phyloP scores from a whole-genome alignment of 495 filamentous ascomycete genomes.

The Neurospora sp. region DNA sequence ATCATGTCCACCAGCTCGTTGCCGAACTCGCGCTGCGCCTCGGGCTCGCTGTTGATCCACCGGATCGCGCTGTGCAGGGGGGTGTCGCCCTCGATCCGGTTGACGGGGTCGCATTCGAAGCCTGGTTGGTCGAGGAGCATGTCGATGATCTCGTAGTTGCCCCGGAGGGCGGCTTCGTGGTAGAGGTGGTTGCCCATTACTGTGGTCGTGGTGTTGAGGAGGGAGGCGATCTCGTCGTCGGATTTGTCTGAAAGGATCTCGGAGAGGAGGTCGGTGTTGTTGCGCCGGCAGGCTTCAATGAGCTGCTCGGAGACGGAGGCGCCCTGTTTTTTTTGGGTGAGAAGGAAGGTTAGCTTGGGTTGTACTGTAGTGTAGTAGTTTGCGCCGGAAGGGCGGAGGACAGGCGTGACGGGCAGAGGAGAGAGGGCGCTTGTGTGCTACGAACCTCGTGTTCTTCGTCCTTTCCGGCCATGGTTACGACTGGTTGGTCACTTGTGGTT shows the following conservation, averaged over 20 bases:
- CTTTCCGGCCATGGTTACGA: conserved; percentile 27
- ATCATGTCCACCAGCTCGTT: conserved; percentile 73
- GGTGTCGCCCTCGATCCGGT: conserved; percentile 73
- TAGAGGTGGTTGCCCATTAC: conserved; percentile 78
- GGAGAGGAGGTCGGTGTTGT: conserved; percentile 76
- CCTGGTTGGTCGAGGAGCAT: conserved; percentile 84
- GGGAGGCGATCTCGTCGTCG: conserved; percentile 46
- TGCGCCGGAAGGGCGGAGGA: too few species aligned
- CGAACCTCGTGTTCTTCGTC: conserved; percentile 36
- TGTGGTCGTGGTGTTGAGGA: conserved; percentile 77
- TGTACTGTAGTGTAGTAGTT: not conserved
- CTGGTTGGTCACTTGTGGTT: conserved; percentile 10
- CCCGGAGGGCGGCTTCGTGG: conserved; percentile 77
- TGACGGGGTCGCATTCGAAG: conserved; percentile 87
- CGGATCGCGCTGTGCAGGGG: conserved; percentile 82
- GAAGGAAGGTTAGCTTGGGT: not conserved
- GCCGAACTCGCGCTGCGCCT: conserved; percentile 52
- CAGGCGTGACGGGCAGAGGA: not conserved
- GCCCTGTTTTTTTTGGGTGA: conserved; percentile 43
- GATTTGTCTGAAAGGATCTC: conserved; percentile 36
- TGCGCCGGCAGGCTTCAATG: conserved; percentile 85
- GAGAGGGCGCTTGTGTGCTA: not conserved
- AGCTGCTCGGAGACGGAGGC: conserved; percentile 76
- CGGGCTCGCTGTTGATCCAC: conserved; percentile 59
- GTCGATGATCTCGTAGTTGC: conserved; percentile 91